These are phyloP conservation scores for Kwoniella sp. DNA, from an alignment of 768 basidiomycete genomes.

Conservation along the genomic window DNA sequence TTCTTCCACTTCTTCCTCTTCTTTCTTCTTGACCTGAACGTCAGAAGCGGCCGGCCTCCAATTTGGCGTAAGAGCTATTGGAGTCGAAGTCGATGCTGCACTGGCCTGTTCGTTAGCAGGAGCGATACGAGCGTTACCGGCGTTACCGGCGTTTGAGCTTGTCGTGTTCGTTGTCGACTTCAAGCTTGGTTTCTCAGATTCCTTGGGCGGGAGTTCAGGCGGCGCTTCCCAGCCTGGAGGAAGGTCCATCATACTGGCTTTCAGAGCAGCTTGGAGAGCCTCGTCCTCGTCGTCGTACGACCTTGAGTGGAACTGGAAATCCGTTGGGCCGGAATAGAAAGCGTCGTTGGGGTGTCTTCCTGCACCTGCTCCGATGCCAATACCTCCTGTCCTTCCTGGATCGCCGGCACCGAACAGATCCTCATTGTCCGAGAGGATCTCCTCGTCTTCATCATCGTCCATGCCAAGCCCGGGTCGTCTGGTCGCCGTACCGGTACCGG, in stretches of 20 bases:
- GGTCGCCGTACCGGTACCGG: conserved; percentile 8
- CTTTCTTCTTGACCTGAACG: conserved; percentile 5
- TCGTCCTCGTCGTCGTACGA: conserved; percentile 77
- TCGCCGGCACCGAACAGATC: conserved; percentile 21
- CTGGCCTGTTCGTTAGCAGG: too few relatives aligned
- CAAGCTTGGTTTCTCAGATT: neutral
- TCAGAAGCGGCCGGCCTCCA: conserved; percentile 9
- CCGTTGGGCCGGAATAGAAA: conserved; percentile 33
- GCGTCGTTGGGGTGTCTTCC: conserved; percentile 12
- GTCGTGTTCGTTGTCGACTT: neutral
- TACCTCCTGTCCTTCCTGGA: neutral
- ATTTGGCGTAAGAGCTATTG: neutral
- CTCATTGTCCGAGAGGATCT: conserved; percentile 3
- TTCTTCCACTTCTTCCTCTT: conserved; percentile 36
- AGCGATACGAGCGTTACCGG: too few relatives aligned
- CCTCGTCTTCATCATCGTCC: conserved; percentile 2
- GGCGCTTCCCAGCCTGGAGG: conserved; percentile 62
- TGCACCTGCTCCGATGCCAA: neutral
- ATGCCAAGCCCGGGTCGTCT: neutral
- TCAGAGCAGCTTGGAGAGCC: conserved; percentile 82
- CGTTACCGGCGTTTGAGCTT: neutral
- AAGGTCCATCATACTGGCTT: conserved; percentile 72
- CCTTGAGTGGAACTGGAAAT: conserved; percentile 40
- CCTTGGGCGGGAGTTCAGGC: conserved; percentile 33
- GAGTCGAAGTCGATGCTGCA: neutral